Base-by-base conservation (phyloP, 805 yeast genomes). In the Hemisphaericaspora nanyangensis region DNA sequence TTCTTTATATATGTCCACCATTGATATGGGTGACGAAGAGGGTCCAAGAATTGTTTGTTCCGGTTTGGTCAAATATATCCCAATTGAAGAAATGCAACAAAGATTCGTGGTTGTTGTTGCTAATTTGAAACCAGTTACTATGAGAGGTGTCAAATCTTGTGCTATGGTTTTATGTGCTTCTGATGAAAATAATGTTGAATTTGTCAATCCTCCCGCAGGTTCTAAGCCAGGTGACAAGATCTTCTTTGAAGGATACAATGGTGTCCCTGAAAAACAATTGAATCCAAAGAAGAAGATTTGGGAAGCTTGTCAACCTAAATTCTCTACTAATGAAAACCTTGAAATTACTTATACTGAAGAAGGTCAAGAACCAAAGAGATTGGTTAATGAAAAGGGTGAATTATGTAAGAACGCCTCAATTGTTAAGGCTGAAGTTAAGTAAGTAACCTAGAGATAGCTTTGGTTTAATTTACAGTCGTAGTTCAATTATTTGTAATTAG, bases 31-130 rank as follows among this genome's bases (percentile, higher is more conserved):
- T 51, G 99, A 93, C 55, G 90, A 74, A 46, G 96, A 87, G 61
- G 95, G 95, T 44, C 99, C 99, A 58, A 81, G 99, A 74, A 93
- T 98, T 22, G 95, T 93, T 41, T 93, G 99, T 72, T 87, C 96
- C 10, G 99, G 99, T 52, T 75, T 93, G 55, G 97, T 89, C 47
- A 87, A 87, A 52, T 80, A 85, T 67, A 76, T 86, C 59, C 82
- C 95, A 29, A 63, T 95, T 48, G 98, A 93, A 69, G 95, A 85
- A 31, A 84, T 93, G 96, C 99, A 93, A 76, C 79, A 87, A 64
- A 83, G 98, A 63, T 77, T 77, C 54, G 95, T 91, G 36, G 84
- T 93, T 33, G 83, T 84, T 41, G 89, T 93, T 54, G 96, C 97
- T 53, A 95, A 95, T 74, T 78, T 93, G 68, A 93, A 93, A 72